Percentiles rank a stretch among this genome's conserved stretches.
phyloP scores from a whole-genome alignment of 2,329 filamentous ascomycete genomes.

The Aspergillus neoniger region DNA sequence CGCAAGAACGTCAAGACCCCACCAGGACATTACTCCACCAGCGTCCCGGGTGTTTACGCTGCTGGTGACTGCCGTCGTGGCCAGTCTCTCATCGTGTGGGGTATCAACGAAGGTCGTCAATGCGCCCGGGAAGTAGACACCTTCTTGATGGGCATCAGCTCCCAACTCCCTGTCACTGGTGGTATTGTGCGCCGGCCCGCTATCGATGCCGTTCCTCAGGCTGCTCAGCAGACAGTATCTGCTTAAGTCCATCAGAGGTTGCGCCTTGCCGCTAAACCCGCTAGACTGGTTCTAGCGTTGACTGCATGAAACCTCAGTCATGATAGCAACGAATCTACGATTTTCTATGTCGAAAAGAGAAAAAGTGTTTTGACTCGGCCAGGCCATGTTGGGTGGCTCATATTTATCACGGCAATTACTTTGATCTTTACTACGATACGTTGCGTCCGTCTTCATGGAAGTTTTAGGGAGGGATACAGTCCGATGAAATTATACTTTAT shows the following conservation, averaged over 20 bases:
- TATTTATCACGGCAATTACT: conserved; percentile 7
- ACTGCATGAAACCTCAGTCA: conserved; percentile 10
- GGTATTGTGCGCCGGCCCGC: conserved; percentile 84
- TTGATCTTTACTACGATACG: background rate
- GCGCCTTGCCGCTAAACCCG: background rate
- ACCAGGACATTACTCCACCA: conserved; percentile 83
- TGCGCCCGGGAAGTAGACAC: conserved; percentile 88
- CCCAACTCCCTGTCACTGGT: conserved; percentile 82
- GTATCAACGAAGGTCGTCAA: conserved; percentile 95
- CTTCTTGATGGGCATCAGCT: conserved; percentile 74
- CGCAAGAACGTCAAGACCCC: conserved; percentile 97
- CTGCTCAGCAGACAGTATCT: conserved; percentile 29
- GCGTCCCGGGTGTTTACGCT: conserved; percentile 83
- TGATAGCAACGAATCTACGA: conserved; percentile 22
- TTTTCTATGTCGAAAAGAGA: conserved; percentile 10
- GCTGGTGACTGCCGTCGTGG: conserved; percentile 94
- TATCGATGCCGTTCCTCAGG: conserved; percentile 45
- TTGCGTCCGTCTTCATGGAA: background rate
- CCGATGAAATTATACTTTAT: background rate
- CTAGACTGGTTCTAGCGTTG: conserved; percentile 15
- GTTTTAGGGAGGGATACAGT: background rate
- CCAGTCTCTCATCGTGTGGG: conserved; percentile 95
- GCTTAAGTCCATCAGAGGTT: conserved; percentile 26
- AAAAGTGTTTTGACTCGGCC: background rate
- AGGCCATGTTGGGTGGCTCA: background rate